Conservation (phyloP, 805 yeast species). For the Candida caryicola region DNA sequence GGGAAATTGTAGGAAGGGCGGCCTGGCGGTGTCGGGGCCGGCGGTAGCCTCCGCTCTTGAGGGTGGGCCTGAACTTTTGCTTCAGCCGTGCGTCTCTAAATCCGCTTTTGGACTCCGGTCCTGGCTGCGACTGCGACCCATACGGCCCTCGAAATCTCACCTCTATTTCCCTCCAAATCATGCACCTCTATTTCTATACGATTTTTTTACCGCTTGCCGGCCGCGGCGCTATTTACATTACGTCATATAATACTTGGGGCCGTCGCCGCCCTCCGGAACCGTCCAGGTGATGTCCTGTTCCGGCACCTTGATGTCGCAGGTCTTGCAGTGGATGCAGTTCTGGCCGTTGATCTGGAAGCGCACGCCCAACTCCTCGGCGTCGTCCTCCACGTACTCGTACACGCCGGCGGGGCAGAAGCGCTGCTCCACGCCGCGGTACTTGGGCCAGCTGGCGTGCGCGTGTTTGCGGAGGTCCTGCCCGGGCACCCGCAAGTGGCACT, state of each 20-base stretch:
- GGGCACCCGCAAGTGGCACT: slow-evolving; percentile 71
- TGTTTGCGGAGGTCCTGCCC: slow-evolving; percentile 65
- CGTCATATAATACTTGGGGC: slow-evolving; percentile 92
- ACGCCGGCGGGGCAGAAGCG: slow-evolving; percentile 99
- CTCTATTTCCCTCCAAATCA: neutral
- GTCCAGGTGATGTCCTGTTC: slow-evolving; percentile 92
- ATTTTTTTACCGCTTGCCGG: neutral
- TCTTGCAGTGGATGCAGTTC: slow-evolving; percentile 97
- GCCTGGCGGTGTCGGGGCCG: too few species aligned
- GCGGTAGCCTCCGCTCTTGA: too few species aligned
- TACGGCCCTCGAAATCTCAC: too few species aligned
- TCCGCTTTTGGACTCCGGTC: too few species aligned
- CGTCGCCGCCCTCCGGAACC: slow-evolving; percentile 99
- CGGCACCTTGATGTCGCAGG: slow-evolving; percentile 97
- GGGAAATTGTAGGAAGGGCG: too few species aligned
- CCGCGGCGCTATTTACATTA: slow-evolving; percentile 25
- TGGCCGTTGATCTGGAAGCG: slow-evolving; percentile 92
- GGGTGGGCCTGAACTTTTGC: too few species aligned
- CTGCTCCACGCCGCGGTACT: slow-evolving; percentile 81
- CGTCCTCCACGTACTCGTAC: slow-evolving; percentile 85
- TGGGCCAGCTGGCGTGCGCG: slow-evolving; percentile 66
- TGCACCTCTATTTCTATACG: slow-evolving; percentile 1
- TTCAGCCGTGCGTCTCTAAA: too few species aligned
- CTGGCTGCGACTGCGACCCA: too few species aligned
- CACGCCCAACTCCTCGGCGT: slow-evolving; percentile 55